Conservation (phyloP, 1,284 basidiomycete genomes). For the Calocybe gambosa region DNA sequence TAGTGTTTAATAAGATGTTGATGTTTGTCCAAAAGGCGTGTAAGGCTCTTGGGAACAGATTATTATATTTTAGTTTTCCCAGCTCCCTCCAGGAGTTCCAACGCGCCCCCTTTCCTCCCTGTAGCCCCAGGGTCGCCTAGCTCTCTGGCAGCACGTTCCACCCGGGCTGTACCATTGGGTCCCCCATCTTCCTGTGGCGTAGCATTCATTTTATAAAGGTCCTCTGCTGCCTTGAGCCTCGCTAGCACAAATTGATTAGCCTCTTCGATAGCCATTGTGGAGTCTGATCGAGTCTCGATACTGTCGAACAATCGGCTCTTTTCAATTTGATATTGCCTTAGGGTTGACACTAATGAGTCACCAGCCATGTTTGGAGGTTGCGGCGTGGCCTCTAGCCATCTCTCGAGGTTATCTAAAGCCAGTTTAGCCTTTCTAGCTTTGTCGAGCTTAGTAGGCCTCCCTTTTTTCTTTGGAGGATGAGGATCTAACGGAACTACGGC, state of each 20-base stretch:
- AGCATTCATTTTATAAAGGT: slow-evolving; percentile 32
- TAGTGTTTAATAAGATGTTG: no score
- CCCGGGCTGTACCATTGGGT: slow-evolving; percentile 40
- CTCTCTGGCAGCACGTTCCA: slow-evolving; percentile 42
- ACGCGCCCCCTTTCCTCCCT: slow-evolving; percentile 37
- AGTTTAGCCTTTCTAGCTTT: slow-evolving; percentile 48
- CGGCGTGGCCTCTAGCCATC: slow-evolving; percentile 40
- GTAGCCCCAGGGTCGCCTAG: slow-evolving; percentile 26
- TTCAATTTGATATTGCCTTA: slow-evolving; percentile 32
- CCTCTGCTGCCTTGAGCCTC: slow-evolving; percentile 48
- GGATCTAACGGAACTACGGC: slow-evolving; percentile 17
- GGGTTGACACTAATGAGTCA: slow-evolving; percentile 19
- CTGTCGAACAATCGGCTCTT: slow-evolving; percentile 36
- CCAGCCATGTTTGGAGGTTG: background rate
- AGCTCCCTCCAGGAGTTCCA: slow-evolving; percentile 25
- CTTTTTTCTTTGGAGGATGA: slow-evolving; percentile 46
- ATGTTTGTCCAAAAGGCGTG: slow-evolving; percentile 53
- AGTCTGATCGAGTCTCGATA: slow-evolving; percentile 17
- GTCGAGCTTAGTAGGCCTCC: slow-evolving; percentile 60
- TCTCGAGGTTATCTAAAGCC: slow-evolving; percentile 43
- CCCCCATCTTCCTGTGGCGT: slow-evolving; percentile 35
- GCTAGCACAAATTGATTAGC: slow-evolving; percentile 44
- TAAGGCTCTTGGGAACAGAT: background rate
- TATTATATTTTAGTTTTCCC: slow-evolving; percentile 7
- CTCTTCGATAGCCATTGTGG: slow-evolving; percentile 25